These are phyloP conservation scores for Fusarium sp. DNA, from an alignment of 2,329 filamentous ascomycete species.

Conservation along the genomic window DNA sequence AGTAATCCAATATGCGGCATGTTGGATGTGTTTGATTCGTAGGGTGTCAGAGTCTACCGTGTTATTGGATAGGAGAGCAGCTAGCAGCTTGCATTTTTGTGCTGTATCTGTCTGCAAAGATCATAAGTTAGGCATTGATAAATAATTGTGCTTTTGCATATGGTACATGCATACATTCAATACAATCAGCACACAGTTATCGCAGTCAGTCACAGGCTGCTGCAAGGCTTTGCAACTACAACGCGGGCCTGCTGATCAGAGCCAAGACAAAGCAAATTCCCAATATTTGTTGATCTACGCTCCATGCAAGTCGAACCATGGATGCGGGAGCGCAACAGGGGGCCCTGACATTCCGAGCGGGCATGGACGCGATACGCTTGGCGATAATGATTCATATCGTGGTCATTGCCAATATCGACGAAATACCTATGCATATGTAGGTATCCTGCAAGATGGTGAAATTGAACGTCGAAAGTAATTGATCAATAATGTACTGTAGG, in stretches of 20 bases:
- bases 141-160: background rate
- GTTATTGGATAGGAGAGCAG: slow-evolving; percentile 10
- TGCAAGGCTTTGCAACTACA: background rate
- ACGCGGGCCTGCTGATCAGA: slow-evolving; percentile 11
- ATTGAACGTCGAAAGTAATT: background rate
- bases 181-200: background rate
- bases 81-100: background rate
- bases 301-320: slow-evolving; percentile 34
- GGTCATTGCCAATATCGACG: background rate
- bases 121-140: background rate
- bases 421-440: background rate
- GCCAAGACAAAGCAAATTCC: slow-evolving; percentile 18
- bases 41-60: slow-evolving; percentile 6
- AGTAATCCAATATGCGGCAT: slow-evolving; percentile 25
- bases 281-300: slow-evolving; percentile 34
- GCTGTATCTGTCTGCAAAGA: background rate
- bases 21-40: slow-evolving; percentile 3
- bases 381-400: slow-evolving; percentile 9
- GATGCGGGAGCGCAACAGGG: slow-evolving; percentile 33
- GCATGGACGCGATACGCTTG: slow-evolving; percentile 15
- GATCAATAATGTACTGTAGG: background rate
- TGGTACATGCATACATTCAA: background rate
- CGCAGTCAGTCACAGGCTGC: background rate
- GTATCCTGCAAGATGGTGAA: background rate
- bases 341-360: slow-evolving; percentile 22